A percentile compares a stretch with the other conserved stretches of the same genome.
Conservation (phyloP, 2,329 filamentous ascomycete species). For the Cladophialophora bantiana region DNA sequence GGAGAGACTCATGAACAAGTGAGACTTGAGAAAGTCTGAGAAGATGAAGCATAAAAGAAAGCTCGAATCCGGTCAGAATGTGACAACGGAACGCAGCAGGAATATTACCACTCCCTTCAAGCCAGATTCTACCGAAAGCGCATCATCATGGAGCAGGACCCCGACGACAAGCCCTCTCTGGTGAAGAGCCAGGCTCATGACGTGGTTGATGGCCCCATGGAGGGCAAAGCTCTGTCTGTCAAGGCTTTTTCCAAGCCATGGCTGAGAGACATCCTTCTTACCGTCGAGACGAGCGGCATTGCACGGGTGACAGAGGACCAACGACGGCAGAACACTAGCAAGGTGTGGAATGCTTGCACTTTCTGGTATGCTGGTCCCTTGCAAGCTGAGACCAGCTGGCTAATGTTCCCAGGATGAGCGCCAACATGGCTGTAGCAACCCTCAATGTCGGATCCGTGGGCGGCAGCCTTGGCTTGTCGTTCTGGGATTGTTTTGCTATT, state of each 20-base stretch:
- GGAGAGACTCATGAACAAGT: slow-evolving; percentile 1
- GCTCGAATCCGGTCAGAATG: neutral
- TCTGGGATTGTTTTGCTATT: slow-evolving; percentile 50
- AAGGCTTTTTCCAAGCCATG: slow-evolving; percentile 9
- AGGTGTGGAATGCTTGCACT: slow-evolving; percentile 12
- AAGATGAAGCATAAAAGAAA: slow-evolving; percentile 14
- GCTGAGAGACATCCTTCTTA: slow-evolving; percentile 9
- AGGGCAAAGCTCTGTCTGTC: slow-evolving; percentile 8
- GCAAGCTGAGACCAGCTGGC: neutral
- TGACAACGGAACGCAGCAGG: neutral
- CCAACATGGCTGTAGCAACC: slow-evolving; percentile 19
- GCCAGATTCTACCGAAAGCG: neutral
- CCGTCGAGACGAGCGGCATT: slow-evolving; percentile 18
- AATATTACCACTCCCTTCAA: neutral
- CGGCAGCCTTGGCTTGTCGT: slow-evolving; percentile 28
- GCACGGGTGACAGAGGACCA: slow-evolving; percentile 15
- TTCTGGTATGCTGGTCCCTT: slow-evolving; percentile 10
- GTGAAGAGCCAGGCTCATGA: slow-evolving; percentile 2
- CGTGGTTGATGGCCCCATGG: slow-evolving; percentile 8
- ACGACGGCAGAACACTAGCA: slow-evolving; percentile 14
- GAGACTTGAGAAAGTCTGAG: neutral
- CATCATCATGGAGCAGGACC: slow-evolving; percentile 10
- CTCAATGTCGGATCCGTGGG: slow-evolving; percentile 19
- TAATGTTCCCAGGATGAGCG: slow-evolving; percentile 11
- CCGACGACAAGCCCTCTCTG: neutral